Base-by-base conservation (phyloP, 2,329 filamentous ascomycete genomes). In the Coleophoma cylindrospora region DNA sequence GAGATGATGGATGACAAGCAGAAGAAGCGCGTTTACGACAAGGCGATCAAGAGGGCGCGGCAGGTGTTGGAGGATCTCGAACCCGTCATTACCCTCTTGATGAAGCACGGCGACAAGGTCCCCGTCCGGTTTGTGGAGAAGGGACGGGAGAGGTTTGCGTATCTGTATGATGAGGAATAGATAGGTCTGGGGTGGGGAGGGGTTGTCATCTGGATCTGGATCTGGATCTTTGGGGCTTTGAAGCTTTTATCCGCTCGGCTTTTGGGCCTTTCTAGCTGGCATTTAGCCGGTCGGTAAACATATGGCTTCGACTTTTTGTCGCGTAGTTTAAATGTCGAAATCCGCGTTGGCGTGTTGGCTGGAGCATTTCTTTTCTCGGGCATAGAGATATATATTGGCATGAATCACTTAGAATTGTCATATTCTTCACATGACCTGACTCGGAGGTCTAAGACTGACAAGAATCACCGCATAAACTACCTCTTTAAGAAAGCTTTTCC, bases 71-170 rank as follows among this genome's bases (percentile, higher is more conserved):
- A 34, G 11, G 53, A 49, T 38, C 48, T 54, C n/a, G 49, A 58
- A 45, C 54, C 54, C 40, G 45, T 51, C 13, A 59, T 61, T 36
- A 59, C 59, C 4, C 40, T 63, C 40, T 50, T 61, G 50, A 55
- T 64, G 58, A 40, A 34, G 19, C 22, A 21, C 14, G 59, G 56
- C 32, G 58, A 56, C 27, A 48, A 43, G 10, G 46, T 62, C 3
- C 58, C 57, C 8, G 37, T 64, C 15, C 55, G 58, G 33, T 60
- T 60, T 51, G 54, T 63, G 32, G 49, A 55, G 49, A 57, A 58
- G 40, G 61, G 61, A 3, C 43, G 38, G 32, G 62, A 64, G 50
- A 60, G 53, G 34, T 64, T 64, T 54, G 27, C 37, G 41, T 50
- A 49, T 15, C 12, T 41, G 38, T 51, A 32, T 33, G 21, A 44